Percentiles rank a stretch among this genome's conserved stretches.
Evolutionary conservation across 2,329 filamentous ascomycete species (phyloP).

Genomic region (Botrytis cinerea): DNA sequence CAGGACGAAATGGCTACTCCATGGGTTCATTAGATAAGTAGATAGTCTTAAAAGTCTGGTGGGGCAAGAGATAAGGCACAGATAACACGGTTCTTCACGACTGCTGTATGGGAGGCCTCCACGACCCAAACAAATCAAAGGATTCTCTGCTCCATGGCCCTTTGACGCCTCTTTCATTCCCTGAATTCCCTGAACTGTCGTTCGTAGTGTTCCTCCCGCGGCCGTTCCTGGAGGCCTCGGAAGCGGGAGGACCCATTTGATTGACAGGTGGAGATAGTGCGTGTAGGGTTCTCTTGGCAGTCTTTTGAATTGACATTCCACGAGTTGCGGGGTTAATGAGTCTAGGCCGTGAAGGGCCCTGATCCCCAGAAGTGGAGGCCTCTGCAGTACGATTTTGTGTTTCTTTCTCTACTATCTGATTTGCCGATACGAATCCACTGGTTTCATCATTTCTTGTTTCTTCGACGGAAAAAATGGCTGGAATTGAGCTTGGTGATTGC

Average conservation of each 20-base stretch:
- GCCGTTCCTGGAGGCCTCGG: too few relatives aligned
- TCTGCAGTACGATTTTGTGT: not conserved
- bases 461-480: not conserved
- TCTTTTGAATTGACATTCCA: slow-evolving; percentile 33
- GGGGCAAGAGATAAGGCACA: not conserved
- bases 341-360: slow-evolving; percentile 27
- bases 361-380: not conserved
- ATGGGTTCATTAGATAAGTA: not conserved
- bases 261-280: slow-evolving; percentile 24
- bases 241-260: slow-evolving; percentile 26
- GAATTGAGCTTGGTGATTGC: slow-evolving; percentile 19
- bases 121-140: slow-evolving; percentile 42
- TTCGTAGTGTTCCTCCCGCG: slow-evolving; percentile 6
- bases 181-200: not conserved
- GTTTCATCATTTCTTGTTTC: not conserved
- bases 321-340: slow-evolving; percentile 38
- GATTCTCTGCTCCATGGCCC: slow-evolving; percentile 44
- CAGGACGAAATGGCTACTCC: not conserved
- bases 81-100: slow-evolving; percentile 6
- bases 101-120: slow-evolving; percentile 31
- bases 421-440: slow-evolving; percentile 22
- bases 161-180: not conserved
- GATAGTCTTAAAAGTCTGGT: not conserved
- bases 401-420: slow-evolving; percentile 17
- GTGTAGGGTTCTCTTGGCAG: slow-evolving; percentile 33